Conservation (phyloP, 106 monocot genomes). For the Dioscorea dumetorum region DNA sequence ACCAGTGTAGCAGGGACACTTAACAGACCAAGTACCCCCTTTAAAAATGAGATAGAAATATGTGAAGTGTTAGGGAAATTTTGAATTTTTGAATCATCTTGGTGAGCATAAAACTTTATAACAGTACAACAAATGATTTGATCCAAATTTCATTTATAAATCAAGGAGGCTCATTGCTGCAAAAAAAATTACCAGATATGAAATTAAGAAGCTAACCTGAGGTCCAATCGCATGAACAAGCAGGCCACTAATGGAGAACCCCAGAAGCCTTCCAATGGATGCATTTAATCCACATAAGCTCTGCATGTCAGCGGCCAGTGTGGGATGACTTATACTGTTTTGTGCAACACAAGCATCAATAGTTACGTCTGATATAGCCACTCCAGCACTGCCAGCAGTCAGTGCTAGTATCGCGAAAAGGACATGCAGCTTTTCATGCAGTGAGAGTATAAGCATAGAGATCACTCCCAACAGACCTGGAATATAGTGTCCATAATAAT, state of each 20-base stretch:
- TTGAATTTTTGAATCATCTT: not conserved
- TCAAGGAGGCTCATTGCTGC: too few species aligned
- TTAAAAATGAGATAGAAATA: slow-evolving; percentile 2
- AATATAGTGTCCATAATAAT: not conserved
- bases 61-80: not conserved
- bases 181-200: too few species aligned
- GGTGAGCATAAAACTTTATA: not conserved
- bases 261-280: slow-evolving; percentile 67
- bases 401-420: slow-evolving; percentile 37
- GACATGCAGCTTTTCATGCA: slow-evolving; percentile 21
- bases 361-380: slow-evolving; percentile 76
- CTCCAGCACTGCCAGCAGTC: slow-evolving; percentile 48
- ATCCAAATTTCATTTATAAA: not conserved
- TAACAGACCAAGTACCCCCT: slow-evolving; percentile 73
- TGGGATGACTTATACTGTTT: slow-evolving; percentile 53
- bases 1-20: slow-evolving; percentile 55
- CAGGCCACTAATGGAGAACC: slow-evolving; percentile 59
- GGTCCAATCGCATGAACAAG: slow-evolving; percentile 64
- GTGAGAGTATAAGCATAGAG: slow-evolving; percentile 48
- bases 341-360: slow-evolving; percentile 73
- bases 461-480: slow-evolving; percentile 52
- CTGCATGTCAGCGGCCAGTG: slow-evolving; percentile 81
- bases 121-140: not conserved
- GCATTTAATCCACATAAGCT: slow-evolving; percentile 67
- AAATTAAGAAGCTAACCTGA: slow-evolving; percentile 33